These are phyloP conservation scores for Phytopythium oedochilum DNA, from an alignment of 352 stramenopile species.

Conservation along the genomic window DNA sequence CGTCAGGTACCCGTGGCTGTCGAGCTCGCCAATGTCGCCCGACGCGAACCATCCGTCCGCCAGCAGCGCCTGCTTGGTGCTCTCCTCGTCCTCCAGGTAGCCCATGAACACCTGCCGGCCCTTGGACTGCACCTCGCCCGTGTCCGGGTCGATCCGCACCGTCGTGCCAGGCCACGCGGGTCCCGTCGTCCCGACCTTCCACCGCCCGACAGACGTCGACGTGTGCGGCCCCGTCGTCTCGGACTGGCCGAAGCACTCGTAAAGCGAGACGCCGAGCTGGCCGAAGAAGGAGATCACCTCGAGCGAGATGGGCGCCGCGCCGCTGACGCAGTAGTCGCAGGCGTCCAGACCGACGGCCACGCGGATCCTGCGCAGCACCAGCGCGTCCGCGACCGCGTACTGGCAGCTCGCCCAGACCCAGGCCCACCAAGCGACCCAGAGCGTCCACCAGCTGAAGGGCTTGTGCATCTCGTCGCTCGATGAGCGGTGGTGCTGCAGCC, in stretches of 20 bases:
- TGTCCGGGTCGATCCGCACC: slow-evolving; percentile 33
- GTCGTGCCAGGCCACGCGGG: slow-evolving; percentile 36
- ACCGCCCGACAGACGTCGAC: slow-evolving; percentile 48
- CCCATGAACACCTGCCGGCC: slow-evolving; percentile 54
- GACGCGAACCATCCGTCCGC: slow-evolving; percentile 83
- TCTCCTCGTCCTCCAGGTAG: slow-evolving; percentile 40
- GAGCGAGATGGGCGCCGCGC: slow-evolving; percentile 53
- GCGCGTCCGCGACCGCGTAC: slow-evolving; percentile 57
- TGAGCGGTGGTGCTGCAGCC: slow-evolving; percentile 18
- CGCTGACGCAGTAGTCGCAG: slow-evolving; percentile 71
- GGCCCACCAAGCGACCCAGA: slow-evolving; percentile 10
- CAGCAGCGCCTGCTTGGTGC: slow-evolving; percentile 35
- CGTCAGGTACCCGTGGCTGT: slow-evolving; percentile 70
- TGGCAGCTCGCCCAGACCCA: slow-evolving; percentile 50
- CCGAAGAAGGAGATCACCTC: slow-evolving; percentile 79
- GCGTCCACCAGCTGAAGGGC: background rate
- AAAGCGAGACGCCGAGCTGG: slow-evolving; percentile 89
- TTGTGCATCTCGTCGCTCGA: background rate
- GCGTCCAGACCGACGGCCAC: slow-evolving; percentile 64
- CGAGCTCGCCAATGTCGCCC: slow-evolving; percentile 76
- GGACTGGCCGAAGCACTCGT: slow-evolving; percentile 87
- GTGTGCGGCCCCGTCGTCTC: slow-evolving; percentile 82
- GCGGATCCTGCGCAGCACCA: slow-evolving; percentile 70
- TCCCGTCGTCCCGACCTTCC: slow-evolving; percentile 76
- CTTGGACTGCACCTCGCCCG: slow-evolving; percentile 47